Evolutionary conservation across 371 early-diverging fungal genomes (phyloP).

Genomic region (Mucor indicus): DNA sequence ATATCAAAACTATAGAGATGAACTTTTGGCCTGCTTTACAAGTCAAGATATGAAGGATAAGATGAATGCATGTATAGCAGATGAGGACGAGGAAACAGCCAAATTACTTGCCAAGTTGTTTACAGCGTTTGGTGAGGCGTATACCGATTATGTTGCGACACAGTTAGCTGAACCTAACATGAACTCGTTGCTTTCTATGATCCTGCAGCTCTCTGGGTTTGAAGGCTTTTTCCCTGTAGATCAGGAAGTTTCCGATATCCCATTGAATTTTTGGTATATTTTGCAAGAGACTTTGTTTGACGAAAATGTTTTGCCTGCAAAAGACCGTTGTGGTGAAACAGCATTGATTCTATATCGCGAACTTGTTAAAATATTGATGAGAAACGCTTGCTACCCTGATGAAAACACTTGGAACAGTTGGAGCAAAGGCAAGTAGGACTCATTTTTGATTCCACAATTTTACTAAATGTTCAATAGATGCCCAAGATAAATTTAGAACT

Average conservation of each 20-base stretch:
- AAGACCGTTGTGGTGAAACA: constrained; percentile 24
- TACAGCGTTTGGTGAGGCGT: constrained; percentile 70
- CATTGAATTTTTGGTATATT: constrained; percentile 73
- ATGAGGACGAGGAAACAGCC: constrained; percentile 57
- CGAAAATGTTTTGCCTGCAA: constrained; percentile 31
- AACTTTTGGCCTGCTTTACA: constrained; percentile 53
- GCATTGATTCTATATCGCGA: constrained; percentile 47
- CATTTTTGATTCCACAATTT: not conserved
- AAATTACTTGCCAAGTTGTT: constrained; percentile 58
- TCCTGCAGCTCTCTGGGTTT: constrained; percentile 66
- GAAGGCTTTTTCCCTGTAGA: constrained; percentile 70
- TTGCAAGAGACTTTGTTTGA: constrained; percentile 67
- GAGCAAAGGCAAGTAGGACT: constrained; percentile 48
- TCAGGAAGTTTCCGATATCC: constrained; percentile 69
- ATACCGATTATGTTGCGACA: constrained; percentile 55
- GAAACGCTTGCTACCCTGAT: constrained; percentile 58
- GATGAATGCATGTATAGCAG: constrained; percentile 44
- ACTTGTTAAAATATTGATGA: constrained; percentile 49
- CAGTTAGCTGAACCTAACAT: constrained; percentile 51
- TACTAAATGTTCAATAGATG: constrained; percentile 25
- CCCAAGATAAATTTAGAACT: constrained; percentile 59
- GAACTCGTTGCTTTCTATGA: constrained; percentile 52
- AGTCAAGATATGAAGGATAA: constrained; percentile 49
- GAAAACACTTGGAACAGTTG: constrained; percentile 56
- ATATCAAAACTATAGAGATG: constrained; percentile 46